Base-by-base conservation (phyloP, 1,284 basidiomycete genomes). In the Cryptococcus floricola region DNA sequence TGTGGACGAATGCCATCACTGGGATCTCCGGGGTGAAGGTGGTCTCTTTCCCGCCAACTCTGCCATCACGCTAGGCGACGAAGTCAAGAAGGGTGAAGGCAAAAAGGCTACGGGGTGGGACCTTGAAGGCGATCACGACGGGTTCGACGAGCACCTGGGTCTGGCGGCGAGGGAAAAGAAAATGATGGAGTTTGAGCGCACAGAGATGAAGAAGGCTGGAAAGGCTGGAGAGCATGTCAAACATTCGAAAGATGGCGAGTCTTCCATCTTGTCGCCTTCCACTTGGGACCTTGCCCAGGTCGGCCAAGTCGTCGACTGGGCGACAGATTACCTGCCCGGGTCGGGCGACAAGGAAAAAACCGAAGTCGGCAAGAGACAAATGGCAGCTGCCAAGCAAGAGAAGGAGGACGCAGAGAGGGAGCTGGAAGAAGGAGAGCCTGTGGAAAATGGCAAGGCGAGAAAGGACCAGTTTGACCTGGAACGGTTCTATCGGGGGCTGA, bases 1-100 rank as follows among this genome's bases (percentile, higher is more conserved):
- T 19, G 81, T 98, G 70, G 89, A 96, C 61, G 88, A 87, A 3
- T 89, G 86, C 64, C 94, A 99, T 79, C 96, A 98, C 72, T 99
- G 96, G 96, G 90, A 96, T 68, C 82, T 98, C 67, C 80, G 96
- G 55, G 96, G 96, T 0, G 87, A 79, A 53, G 79, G 80, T n/a
- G 81, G 80, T 6, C 42, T 77, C 0, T 77, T 79, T 58, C 76
- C 75, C 3, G 16, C 12, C 25, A 65, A 67, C 23, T 51, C 53
- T 13, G 46, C 56, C 8, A 52, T 58, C 28, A 45, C 52, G 4
- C 54, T 49, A 3, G 69, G 34, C 54, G 74, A 52, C 57, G 66
- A 61, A n/a, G 64, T 63, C 46, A 69, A 66, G 47, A 59, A 63
- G 59, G 59, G 52, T 57, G 63, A 43, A 61, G 62, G 50, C 54